A percentile compares a stretch with the other conserved stretches of the same genome.
Evolutionary conservation across 2,329 filamentous ascomycete species (phyloP).

Genomic region (Talaromyces sp.): DNA sequence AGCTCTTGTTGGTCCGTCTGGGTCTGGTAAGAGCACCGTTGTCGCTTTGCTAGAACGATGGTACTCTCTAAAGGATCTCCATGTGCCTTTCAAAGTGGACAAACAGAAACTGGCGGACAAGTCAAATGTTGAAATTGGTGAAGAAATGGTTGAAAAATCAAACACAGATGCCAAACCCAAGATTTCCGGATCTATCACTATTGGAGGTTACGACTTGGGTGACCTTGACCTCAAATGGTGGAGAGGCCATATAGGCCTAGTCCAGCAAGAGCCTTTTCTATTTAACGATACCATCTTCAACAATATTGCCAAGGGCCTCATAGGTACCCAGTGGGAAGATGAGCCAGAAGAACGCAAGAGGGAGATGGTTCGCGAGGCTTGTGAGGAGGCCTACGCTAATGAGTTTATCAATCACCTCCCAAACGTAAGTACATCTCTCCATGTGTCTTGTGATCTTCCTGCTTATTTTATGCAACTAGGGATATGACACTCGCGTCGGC

Average conservation of each 20-base stretch:
- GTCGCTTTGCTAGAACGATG: constrained; percentile 45
- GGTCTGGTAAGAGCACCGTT: constrained; percentile 49
- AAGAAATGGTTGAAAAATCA: background rate
- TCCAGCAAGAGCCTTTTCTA: constrained; percentile 78
- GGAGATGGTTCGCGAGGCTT: constrained; percentile 60
- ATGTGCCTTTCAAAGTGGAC: background rate
- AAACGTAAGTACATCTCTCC: constrained; percentile 24
- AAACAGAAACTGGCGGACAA: background rate
- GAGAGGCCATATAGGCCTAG: constrained; percentile 70
- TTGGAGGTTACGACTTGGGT: constrained; percentile 54
- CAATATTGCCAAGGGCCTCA: constrained; percentile 75
- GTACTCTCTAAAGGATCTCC: constrained; percentile 30
- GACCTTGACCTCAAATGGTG: constrained; percentile 70
- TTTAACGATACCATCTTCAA: constrained; percentile 77
- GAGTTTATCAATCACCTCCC: constrained; percentile 67
- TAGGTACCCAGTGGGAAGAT: constrained; percentile 46
- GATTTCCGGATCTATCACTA: constrained; percentile 51
- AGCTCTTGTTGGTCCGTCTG: constrained; percentile 48
- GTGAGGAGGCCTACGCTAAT: constrained; percentile 65
- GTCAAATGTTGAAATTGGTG: background rate
- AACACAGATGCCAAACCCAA: constrained; percentile 7
- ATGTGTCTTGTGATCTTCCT: constrained; percentile 69
- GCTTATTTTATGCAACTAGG: constrained; percentile 59
- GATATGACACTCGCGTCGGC: constrained; percentile 70
- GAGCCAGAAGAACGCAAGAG: constrained; percentile 53